These are phyloP conservation scores for Xylaria sp. DNA, from an alignment of 2,329 filamentous ascomycete genomes.

Conservation along the genomic window DNA sequence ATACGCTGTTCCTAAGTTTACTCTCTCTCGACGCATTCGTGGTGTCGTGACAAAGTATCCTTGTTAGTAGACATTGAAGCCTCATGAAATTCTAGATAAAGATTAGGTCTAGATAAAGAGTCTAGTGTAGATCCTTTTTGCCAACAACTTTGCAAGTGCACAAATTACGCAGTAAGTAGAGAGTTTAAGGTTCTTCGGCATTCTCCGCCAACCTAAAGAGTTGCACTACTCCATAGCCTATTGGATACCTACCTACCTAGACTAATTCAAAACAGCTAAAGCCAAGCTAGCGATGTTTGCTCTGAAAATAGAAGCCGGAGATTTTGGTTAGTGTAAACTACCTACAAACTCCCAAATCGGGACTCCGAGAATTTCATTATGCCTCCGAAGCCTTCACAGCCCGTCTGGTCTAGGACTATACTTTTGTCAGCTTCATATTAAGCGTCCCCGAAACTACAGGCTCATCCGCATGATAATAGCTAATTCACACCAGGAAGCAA, in stretches of 20 bases:
- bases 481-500: background rate
- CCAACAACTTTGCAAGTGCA: no score
- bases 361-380: slow-evolving; percentile 9
- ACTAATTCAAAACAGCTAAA: background rate
- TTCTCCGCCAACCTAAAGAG: background rate
- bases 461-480: background rate
- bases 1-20: no score
- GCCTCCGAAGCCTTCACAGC: background rate
- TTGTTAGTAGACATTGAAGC: background rate
- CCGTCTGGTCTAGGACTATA: background rate
- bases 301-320: background rate
- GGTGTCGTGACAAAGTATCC: background rate
- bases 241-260: background rate
- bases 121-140: background rate
- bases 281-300: background rate
- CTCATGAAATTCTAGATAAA: background rate
- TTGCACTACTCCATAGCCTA: background rate
- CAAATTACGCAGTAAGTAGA: no score
- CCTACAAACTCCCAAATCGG: background rate
- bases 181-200: background rate
- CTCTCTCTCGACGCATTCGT: no score
- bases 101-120: background rate
- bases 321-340: background rate
- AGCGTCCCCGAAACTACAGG: background rate
- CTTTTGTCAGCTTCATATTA: background rate